Percentiles rank a stretch among this genome's conserved stretches.
These are phyloP conservation scores for Solanum chmielewskii DNA, from an alignment of 257 asterid genomes.

Conservation along the genomic window DNA sequence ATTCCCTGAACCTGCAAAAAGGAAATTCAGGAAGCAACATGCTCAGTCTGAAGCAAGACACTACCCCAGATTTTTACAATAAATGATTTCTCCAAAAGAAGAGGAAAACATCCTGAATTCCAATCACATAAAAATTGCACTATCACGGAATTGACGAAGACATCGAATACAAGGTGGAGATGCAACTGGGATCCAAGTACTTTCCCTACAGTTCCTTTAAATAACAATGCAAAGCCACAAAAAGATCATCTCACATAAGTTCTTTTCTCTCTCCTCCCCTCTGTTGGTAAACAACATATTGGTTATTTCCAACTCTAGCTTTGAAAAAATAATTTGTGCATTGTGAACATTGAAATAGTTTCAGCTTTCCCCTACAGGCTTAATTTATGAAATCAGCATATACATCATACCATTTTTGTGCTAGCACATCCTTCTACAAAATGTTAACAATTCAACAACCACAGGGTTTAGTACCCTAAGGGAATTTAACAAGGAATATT, in stretches of 20 bases:
- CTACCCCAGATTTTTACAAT: background rate
- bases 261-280: background rate
- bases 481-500: background rate
- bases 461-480: background rate
- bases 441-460: background rate
- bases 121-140: background rate
- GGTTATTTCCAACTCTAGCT: background rate
- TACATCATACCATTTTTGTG: background rate
- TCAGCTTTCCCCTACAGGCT: background rate
- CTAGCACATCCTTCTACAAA: background rate
- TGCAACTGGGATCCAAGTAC: background rate
- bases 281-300: background rate
- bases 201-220: background rate
- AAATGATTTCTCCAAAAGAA: background rate
- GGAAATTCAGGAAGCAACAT: background rate
- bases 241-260: background rate
- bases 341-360: background rate
- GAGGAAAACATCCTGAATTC: background rate
- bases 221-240: background rate
- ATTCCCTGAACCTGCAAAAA: conserved; percentile 77
- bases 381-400: background rate
- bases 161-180: background rate
- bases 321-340: background rate
- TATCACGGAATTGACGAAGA: background rate
- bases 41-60: background rate